phyloP scores from a whole-genome alignment of 2,329 filamentous ascomycete genomes.

The Tolypocladium cylindrosporum region DNA sequence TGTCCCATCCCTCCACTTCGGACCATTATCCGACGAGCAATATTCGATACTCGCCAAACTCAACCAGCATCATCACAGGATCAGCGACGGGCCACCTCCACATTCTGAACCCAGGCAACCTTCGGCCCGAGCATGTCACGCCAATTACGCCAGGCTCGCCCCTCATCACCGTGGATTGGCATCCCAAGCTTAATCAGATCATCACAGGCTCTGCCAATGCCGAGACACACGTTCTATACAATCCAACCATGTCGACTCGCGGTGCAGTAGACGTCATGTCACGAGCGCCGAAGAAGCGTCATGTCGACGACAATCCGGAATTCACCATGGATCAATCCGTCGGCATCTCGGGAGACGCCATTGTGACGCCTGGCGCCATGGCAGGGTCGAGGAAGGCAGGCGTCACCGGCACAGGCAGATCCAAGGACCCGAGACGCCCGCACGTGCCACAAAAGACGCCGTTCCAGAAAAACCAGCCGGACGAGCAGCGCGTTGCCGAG shows the following conservation, averaged over 20 bases:
- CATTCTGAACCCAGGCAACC: slow-evolving; percentile 86
- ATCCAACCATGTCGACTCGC: slow-evolving; percentile 67
- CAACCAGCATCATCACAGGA: slow-evolving; percentile 78
- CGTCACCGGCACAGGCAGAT: slow-evolving; percentile 67
- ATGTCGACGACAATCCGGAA: slow-evolving; percentile 86
- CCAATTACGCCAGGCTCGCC: slow-evolving; percentile 79
- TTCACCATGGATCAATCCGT: slow-evolving; percentile 75
- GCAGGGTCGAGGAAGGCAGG: slow-evolving; percentile 48
- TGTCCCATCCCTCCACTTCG: slow-evolving; percentile 72
- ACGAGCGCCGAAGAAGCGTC: slow-evolving; percentile 85
- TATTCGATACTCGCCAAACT: slow-evolving; percentile 81
- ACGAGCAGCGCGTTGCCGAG: slow-evolving; percentile 79
- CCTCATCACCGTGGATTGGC: slow-evolving; percentile 81
- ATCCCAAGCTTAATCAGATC: slow-evolving; percentile 92
- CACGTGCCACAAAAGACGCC: slow-evolving; percentile 77
- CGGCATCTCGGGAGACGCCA: slow-evolving; percentile 74
- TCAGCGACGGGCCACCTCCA: slow-evolving; percentile 79
- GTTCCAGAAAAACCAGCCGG: slow-evolving; percentile 81
- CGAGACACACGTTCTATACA: slow-evolving; percentile 84
- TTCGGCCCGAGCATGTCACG: slow-evolving; percentile 75
- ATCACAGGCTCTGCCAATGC: slow-evolving; percentile 86
- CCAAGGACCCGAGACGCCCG: slow-evolving; percentile 72
- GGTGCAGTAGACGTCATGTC: slow-evolving; percentile 88
- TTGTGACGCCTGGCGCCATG: slow-evolving; percentile 59
- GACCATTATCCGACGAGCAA: slow-evolving; percentile 75